These are phyloP conservation scores for Flaveria bidentis DNA, from an alignment of 129 eudicot genomes.

Conservation along the genomic window DNA sequence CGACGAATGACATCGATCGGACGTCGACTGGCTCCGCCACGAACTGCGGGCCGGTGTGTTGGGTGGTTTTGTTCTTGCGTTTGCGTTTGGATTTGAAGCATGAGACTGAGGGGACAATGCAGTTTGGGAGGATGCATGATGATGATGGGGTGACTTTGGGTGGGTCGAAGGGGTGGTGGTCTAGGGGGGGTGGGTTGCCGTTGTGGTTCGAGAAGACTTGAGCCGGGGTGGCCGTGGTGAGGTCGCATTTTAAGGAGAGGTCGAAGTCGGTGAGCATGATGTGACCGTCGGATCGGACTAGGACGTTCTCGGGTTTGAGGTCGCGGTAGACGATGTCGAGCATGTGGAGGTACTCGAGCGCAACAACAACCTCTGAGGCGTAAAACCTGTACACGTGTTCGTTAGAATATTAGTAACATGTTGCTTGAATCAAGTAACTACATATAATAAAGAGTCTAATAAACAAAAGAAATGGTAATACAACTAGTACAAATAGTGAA, in stretches of 20 bases:
- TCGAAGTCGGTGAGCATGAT: conserved; percentile 94
- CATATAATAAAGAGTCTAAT: conserved; percentile 8
- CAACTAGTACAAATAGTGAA: not conserved
- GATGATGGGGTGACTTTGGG: conserved; percentile 55
- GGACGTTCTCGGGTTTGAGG: conserved; percentile 91
- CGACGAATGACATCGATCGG: conserved; percentile 92
- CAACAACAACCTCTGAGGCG: conserved; percentile 90
- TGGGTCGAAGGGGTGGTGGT: conserved; percentile 39
- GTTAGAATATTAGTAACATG: not conserved
- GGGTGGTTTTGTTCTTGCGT: conserved; percentile 64
- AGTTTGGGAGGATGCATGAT: conserved; percentile 85
- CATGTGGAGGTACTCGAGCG: conserved; percentile 93
- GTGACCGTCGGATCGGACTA: conserved; percentile 91
- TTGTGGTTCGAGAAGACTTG: conserved; percentile 57
- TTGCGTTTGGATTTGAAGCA: conserved; percentile 71
- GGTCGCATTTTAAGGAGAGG: conserved; percentile 77
- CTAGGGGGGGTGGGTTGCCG: conserved; percentile 29
- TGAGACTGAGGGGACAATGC: conserved; percentile 85
- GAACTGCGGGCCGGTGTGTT: conserved; percentile 57
- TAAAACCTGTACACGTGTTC: conserved; percentile 63
- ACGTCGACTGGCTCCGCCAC: conserved; percentile 92
- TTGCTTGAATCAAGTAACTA: conserved; percentile 20
- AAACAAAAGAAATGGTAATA: not conserved
- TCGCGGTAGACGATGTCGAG: conserved; percentile 96
- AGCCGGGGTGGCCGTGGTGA: conserved; percentile 75